A percentile compares a stretch with the other conserved stretches of the same genome.
Conservation (phyloP, 805 yeast species). For the Tetrapisispora nanseiensis region DNA sequence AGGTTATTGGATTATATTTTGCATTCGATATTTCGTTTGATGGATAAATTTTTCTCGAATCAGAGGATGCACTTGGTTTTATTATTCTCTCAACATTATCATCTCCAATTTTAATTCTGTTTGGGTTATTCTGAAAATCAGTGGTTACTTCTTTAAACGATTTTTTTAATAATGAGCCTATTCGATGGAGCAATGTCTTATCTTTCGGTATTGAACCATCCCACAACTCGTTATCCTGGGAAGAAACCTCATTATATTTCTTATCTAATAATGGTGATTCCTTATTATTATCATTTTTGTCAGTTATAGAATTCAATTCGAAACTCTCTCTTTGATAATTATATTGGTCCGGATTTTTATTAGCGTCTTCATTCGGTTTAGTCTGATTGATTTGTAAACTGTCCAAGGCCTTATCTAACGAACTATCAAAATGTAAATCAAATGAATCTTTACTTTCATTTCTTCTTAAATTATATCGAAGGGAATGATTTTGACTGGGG, state of each 20-base stretch:
- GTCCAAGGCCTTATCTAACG: conserved; percentile 57
- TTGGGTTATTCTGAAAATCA: conserved; percentile 2
- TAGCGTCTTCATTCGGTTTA: conserved; percentile 17
- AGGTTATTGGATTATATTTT: conserved; percentile 79
- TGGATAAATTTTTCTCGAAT: conserved; percentile 11
- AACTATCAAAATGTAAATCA: conserved; percentile 51
- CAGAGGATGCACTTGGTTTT: conserved; percentile 33
- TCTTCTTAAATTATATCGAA: not conserved
- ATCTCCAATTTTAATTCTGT: conserved; percentile 8
- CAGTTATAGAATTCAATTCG: conserved; percentile 23
- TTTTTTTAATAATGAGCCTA: not conserved
- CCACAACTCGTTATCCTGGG: not conserved
- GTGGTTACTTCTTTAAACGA: conserved; percentile 29
- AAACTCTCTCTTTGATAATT: conserved; percentile 17
- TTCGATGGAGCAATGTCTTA: not conserved
- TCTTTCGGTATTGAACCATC: not conserved
- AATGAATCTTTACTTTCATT: conserved; percentile 35
- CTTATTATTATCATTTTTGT: not conserved
- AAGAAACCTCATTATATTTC: not conserved
- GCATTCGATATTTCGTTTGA: conserved; percentile 83
- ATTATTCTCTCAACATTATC: conserved; percentile 31
- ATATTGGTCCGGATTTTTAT: conserved; percentile 12
- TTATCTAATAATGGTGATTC: not conserved
- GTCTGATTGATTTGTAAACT: conserved; percentile 34
- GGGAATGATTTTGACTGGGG: not conserved